These are phyloP conservation scores for Xylariales sp. DNA, from an alignment of 2,329 filamentous ascomycete genomes.

Conservation along the genomic window DNA sequence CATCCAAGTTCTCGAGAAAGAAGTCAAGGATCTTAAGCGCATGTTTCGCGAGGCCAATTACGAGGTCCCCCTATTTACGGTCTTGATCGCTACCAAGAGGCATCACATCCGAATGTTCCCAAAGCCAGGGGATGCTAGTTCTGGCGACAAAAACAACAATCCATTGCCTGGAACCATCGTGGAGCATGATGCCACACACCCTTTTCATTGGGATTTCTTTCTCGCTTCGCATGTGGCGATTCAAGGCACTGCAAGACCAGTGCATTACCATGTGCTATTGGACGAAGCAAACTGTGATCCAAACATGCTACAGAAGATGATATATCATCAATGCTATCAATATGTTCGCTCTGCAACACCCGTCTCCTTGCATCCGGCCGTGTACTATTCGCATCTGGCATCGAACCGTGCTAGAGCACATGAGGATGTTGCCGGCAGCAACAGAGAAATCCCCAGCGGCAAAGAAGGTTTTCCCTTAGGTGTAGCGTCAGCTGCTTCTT, in stretches of 20 bases:
- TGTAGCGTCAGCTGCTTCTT: constrained; percentile 18
- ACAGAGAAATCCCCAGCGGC: constrained; percentile 37
- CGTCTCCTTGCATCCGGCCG: constrained; percentile 80
- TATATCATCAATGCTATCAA: constrained; percentile 93
- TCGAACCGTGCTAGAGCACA: constrained; percentile 76
- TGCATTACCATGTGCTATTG: constrained; percentile 84
- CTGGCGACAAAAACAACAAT: constrained; percentile 72
- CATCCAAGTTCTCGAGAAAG: constrained; percentile 70
- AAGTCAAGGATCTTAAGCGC: constrained; percentile 67
- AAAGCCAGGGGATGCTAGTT: constrained; percentile 37
- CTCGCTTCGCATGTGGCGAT: constrained; percentile 65
- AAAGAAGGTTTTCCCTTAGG: constrained; percentile 30
- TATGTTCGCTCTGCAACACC: constrained; percentile 90
- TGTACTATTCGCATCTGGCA: constrained; percentile 94
- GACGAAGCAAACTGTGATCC: constrained; percentile 71
- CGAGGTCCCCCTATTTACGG: constrained; percentile 64
- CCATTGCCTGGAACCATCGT: constrained; percentile 82
- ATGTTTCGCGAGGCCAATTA: constrained; percentile 40
- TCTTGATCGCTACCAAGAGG: constrained; percentile 86
- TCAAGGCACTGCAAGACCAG: constrained; percentile 88
- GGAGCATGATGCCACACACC: constrained; percentile 85
- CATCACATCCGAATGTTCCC: constrained; percentile 95
- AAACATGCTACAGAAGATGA: constrained; percentile 75
- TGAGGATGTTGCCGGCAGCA: constrained; percentile 46
- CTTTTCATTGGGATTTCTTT: constrained; percentile 86